These are phyloP conservation scores for Plasmodium knowlesi DNA, from an alignment of 169 alveolate species.

Conservation along the genomic window DNA sequence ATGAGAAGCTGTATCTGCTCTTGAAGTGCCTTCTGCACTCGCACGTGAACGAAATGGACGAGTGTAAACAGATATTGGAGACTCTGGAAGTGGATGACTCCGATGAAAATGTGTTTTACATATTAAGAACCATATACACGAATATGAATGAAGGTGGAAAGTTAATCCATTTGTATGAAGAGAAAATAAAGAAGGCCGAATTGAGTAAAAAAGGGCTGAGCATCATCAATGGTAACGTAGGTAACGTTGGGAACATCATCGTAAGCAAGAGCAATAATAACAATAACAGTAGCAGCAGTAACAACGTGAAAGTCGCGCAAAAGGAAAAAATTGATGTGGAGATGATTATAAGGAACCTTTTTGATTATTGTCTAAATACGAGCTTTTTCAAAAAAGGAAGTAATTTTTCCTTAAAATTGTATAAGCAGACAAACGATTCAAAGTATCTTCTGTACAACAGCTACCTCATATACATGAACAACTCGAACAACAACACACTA, in stretches of 20 bases:
- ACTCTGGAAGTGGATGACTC: constrained; percentile 5
- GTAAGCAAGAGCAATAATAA: not conserved
- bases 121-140: constrained; percentile 27
- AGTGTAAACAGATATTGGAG: constrained; percentile 19
- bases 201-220: not conserved
- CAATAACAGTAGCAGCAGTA: not conserved
- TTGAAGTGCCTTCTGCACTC: constrained; percentile 54
- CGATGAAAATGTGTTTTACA: constrained; percentile 38
- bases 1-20: constrained; percentile 30
- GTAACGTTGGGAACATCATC: not conserved
- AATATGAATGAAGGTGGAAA: constrained; percentile 39
- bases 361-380: constrained; percentile 39
- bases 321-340: constrained; percentile 15
- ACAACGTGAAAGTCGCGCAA: not conserved
- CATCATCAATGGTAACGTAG: not conserved
- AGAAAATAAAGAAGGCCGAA: constrained; percentile 11
- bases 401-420: constrained; percentile 38
- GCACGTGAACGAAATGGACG: constrained; percentile 37
- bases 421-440: constrained; percentile 26
- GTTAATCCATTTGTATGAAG: constrained; percentile 37
- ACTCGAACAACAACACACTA: constrained; percentile 13
- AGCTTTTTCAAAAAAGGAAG: constrained; percentile 58
- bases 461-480: constrained; percentile 39
- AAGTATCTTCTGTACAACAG: constrained; percentile 34
- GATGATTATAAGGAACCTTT: constrained; percentile 11